phyloP scores from a whole-genome alignment of 306 rosid genomes.

The Vachellia collinsii region DNA sequence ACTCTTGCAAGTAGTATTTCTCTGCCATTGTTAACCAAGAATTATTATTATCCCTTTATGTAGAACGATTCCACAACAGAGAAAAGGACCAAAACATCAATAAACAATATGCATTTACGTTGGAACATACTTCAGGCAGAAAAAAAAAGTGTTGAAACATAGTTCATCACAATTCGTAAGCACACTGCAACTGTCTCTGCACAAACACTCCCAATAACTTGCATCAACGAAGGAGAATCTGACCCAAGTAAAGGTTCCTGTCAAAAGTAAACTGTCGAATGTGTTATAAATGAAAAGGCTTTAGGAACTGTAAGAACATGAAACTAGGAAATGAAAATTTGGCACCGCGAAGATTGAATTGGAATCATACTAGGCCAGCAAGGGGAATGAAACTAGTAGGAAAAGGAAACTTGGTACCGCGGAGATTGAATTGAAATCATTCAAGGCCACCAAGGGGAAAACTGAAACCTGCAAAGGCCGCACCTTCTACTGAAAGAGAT shows the following conservation, averaged over 20 bases:
- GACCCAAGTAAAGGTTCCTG: conserved; percentile 50
- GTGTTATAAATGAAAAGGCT: conserved; percentile 20
- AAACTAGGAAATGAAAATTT: background rate
- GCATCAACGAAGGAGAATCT: conserved; percentile 41
- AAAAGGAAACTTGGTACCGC: background rate
- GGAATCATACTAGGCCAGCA: background rate
- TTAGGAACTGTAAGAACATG: background rate
- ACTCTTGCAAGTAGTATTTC: background rate
- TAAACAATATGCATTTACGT: conserved; percentile 48
- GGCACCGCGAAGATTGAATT: background rate
- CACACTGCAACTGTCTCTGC: conserved; percentile 43
- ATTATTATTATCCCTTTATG: conserved; percentile 48
- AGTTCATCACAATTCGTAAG: conserved; percentile 35
- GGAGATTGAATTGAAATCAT: background rate
- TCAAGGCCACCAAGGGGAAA: background rate
- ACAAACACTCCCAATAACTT: conserved; percentile 48
- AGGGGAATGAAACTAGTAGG: background rate
- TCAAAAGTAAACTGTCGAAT: conserved; percentile 28
- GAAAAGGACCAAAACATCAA: conserved; percentile 33
- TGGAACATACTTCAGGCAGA: conserved; percentile 15
- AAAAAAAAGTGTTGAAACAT: background rate
- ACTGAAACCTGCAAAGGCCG: background rate
- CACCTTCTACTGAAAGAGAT: background rate
- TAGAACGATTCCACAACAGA: conserved; percentile 38
- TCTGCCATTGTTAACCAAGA: conserved; percentile 37